A percentile compares a stretch with the other conserved stretches of the same genome.
Conservation (phyloP, 1,139 yeast genomes). For the Sugiyamaella xylanicola region DNA sequence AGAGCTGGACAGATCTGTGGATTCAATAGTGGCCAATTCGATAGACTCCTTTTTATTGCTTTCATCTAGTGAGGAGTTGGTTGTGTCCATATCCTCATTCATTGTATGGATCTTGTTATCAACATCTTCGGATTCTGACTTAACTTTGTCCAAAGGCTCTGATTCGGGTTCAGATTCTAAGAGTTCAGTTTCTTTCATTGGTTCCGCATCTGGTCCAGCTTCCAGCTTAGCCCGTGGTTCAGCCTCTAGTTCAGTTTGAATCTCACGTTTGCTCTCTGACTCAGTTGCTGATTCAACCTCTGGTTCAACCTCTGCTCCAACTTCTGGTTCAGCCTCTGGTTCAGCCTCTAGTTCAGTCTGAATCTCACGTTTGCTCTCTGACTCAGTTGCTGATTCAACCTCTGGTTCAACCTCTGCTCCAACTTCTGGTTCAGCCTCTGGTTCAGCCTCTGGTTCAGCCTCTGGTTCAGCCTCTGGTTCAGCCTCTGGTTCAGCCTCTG, state of each 20-base stretch:
- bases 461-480: not conserved
- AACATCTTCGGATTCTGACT: not conserved
- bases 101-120: no score
- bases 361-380: not conserved
- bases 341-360: slow-evolving; percentile 19
- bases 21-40: no score
- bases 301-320: slow-evolving; percentile 11
- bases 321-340: slow-evolving; percentile 3
- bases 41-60: no score
- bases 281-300: slow-evolving; percentile 7
- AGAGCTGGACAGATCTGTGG: no score
- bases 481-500: slow-evolving; percentile 6
- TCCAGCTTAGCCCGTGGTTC: slow-evolving; percentile 1
- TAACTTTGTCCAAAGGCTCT: slow-evolving; percentile 5
- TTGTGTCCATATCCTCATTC: no score
- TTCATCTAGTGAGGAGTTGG: no score
- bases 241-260: slow-evolving; percentile 18
- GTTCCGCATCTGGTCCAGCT: slow-evolving; percentile 11
- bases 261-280: not conserved
- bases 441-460: not conserved
- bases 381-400: slow-evolving; percentile 8
- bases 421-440: not conserved
- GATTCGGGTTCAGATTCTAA: slow-evolving; percentile 4
- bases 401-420: not conserved
- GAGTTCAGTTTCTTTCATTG: no score